Evolutionary conservation across 805 yeast genomes (phyloP).

Genomic region (Ogataea ganodermae): DNA sequence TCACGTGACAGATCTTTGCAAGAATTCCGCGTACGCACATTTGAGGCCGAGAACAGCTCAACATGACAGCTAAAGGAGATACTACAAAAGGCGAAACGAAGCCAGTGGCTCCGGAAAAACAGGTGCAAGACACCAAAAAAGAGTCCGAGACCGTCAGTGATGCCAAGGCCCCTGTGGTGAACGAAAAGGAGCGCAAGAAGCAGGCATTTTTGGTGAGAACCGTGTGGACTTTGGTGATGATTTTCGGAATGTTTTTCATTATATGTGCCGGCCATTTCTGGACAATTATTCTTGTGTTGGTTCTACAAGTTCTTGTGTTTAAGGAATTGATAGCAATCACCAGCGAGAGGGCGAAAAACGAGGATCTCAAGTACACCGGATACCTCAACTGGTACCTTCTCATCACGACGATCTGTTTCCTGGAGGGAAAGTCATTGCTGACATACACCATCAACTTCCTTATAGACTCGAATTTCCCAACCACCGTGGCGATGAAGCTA

Average conservation of each 20-base stretch:
- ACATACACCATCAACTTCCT: conserved; percentile 44
- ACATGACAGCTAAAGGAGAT: neutral
- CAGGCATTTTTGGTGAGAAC: conserved; percentile 87
- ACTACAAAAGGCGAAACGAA: conserved; percentile 1
- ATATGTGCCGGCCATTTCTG: conserved; percentile 84
- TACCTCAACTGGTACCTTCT: conserved; percentile 92
- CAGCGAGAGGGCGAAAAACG: conserved; percentile 74
- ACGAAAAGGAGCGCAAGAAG: conserved; percentile 64
- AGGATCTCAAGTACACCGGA: conserved; percentile 78
- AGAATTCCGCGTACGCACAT: neutral
- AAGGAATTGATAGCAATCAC: conserved; percentile 88
- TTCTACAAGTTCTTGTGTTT: conserved; percentile 80
- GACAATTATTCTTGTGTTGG: conserved; percentile 68
- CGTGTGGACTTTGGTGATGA: conserved; percentile 93
- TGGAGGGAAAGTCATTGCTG: conserved; percentile 83
- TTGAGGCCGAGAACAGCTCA: neutral
- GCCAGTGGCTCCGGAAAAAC: conserved; percentile 5
- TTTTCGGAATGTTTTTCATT: conserved; percentile 65
- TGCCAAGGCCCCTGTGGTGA: conserved; percentile 24
- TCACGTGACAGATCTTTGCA: neutral
- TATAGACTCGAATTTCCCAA: conserved; percentile 31
- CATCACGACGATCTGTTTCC: conserved; percentile 80
- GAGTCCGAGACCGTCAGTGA: neutral
- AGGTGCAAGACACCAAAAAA: conserved; percentile 1
- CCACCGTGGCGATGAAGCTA: conserved; percentile 30